Evolutionary conservation across 371 early-diverging fungal species (phyloP).

Genomic region (Lichtheimia ornata): DNA sequence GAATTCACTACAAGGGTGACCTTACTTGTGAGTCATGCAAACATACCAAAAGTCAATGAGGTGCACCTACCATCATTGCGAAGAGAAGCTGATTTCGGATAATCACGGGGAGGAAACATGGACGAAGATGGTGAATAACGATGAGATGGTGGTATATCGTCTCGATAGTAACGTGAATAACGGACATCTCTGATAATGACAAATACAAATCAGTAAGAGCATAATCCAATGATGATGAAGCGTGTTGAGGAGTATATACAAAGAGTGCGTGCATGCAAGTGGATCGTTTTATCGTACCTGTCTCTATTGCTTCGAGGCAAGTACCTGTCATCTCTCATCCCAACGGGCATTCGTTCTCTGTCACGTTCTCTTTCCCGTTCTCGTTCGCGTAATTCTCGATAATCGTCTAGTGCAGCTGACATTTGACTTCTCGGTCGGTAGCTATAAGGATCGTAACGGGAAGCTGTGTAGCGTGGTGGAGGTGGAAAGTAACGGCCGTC

Average conservation of each 20-base stretch:
- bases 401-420: slow-evolving; percentile 45
- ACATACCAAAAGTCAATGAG: too few relatives aligned
- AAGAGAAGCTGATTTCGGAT: slow-evolving; percentile 30
- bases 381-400: slow-evolving; percentile 54
- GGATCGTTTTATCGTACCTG: slow-evolving; percentile 18
- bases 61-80: slow-evolving; percentile 38
- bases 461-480: slow-evolving; percentile 21
- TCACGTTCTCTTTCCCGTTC: slow-evolving; percentile 53
- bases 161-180: slow-evolving; percentile 51
- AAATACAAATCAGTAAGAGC: slow-evolving; percentile 1
- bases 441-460: slow-evolving; percentile 41
- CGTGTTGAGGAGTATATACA: too few relatives aligned
- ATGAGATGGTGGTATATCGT: slow-evolving; percentile 37
- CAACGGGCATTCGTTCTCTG: slow-evolving; percentile 31
- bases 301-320: slow-evolving; percentile 36
- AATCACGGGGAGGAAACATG: slow-evolving; percentile 28
- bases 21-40: not conserved
- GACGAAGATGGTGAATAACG: slow-evolving; percentile 34
- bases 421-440: slow-evolving; percentile 40
- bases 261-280: too few relatives aligned
- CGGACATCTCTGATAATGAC: slow-evolving; percentile 31
- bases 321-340: slow-evolving; percentile 48
- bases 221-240: not conserved
- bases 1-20: slow-evolving; percentile 8
- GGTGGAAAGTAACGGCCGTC: slow-evolving; percentile 42